Conservation (phyloP, 169 alveolate genomes). For the Blepharisma undulans region DNA sequence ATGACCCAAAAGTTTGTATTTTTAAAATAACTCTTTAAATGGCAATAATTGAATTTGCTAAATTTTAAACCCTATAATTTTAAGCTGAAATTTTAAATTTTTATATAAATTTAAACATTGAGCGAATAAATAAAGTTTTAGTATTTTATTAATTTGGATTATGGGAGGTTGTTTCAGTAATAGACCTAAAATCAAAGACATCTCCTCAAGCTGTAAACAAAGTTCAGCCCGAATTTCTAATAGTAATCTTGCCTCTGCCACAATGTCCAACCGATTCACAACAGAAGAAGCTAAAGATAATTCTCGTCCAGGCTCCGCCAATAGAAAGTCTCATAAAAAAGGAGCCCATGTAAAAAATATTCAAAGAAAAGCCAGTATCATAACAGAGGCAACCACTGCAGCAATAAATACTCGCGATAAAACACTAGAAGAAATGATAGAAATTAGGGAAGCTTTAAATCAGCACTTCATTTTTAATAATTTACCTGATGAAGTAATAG, state of each 20-base stretch:
- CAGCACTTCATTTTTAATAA: constrained; percentile 23
- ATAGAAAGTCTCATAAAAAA: neutral
- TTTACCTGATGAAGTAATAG: constrained; percentile 9
- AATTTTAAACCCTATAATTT: too few relatives aligned
- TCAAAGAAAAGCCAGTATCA: neutral
- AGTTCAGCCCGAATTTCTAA: neutral
- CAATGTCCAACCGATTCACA: neutral
- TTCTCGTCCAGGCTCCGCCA: neutral
- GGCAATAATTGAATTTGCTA: neutral
- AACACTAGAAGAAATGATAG: neutral
- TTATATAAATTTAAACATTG: too few relatives aligned
- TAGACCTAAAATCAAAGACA: neutral
- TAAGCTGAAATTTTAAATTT: too few relatives aligned
- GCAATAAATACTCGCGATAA: neutral
- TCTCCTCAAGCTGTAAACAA: neutral
- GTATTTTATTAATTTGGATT: neutral
- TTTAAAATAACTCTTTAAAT: neutral
- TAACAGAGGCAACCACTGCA: neutral
- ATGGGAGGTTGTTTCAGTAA: neutral
- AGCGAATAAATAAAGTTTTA: too few relatives aligned
- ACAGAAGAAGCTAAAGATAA: neutral
- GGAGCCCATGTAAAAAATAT: neutral
- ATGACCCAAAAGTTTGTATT: neutral
- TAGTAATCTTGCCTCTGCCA: neutral
- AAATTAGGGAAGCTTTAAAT: neutral